These are phyloP conservation scores for Kuraishia piskuri DNA, from an alignment of 805 yeast genomes.

Conservation along the genomic window DNA sequence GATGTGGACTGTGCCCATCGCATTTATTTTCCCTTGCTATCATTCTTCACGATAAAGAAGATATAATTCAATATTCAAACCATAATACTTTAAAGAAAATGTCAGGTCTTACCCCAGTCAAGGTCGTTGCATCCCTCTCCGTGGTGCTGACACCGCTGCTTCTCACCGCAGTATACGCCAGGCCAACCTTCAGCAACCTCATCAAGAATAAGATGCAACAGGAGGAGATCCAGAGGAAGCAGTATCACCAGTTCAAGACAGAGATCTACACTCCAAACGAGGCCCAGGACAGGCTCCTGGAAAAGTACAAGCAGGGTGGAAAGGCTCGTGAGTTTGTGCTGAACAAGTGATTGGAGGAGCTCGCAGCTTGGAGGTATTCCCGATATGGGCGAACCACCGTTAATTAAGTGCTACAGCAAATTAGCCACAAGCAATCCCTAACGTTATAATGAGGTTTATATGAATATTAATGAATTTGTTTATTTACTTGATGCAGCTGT, in stretches of 20 bases:
- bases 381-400: too few species aligned
- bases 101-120: constrained; percentile 3
- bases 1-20: too few species aligned
- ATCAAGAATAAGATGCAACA: constrained; percentile 23
- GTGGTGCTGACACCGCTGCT: background rate
- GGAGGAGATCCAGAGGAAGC: constrained; percentile 20
- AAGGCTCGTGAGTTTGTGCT: background rate
- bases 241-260: constrained; percentile 16
- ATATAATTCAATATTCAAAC: background rate
- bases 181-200: constrained; percentile 28
- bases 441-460: too few species aligned
- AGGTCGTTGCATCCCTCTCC: background rate
- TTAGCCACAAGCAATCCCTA: too few species aligned
- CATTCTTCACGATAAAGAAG: background rate
- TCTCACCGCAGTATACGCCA: constrained; percentile 9
- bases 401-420: too few species aligned
- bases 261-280: constrained; percentile 16
- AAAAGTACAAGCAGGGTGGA: constrained; percentile 2
- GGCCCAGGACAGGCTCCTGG: constrained; percentile 17
- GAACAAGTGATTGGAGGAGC: background rate
- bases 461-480: too few species aligned
- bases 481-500: too few species aligned
- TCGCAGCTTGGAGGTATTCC: too few species aligned
- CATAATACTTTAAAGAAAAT: background rate
- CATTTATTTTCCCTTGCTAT: too few species aligned